Conservation (phyloP, 1,284 basidiomycete species). For the Apiotrichum sp. region DNA sequence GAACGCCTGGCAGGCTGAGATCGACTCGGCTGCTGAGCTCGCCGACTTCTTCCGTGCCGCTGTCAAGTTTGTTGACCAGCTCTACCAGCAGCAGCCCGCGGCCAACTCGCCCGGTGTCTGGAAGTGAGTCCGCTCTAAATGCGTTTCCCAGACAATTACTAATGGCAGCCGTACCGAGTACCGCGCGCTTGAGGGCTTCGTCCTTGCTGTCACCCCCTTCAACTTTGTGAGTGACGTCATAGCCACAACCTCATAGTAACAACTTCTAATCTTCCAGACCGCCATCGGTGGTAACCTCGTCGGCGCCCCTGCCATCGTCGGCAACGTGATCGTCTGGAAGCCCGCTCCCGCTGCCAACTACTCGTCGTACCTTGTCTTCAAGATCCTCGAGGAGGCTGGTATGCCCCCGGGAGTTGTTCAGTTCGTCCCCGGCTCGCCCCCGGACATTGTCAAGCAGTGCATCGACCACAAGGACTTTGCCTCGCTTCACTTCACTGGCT, state of each 20-base stretch:
- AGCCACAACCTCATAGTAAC: background rate
- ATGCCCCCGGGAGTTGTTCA: constrained; percentile 93
- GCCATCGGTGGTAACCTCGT: constrained; percentile 90
- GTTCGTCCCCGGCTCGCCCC: constrained; percentile 83
- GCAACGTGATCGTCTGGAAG: constrained; percentile 96
- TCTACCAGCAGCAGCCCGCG: constrained; percentile 83
- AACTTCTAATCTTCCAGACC: constrained; percentile 47
- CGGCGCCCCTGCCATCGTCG: constrained; percentile 81
- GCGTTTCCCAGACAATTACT: constrained; percentile 47
- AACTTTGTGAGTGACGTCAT: constrained; percentile 58
- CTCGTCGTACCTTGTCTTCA: constrained; percentile 87
- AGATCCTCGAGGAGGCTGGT: constrained; percentile 90
- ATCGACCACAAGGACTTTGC: constrained; percentile 77
- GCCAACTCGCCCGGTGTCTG: constrained; percentile 82
- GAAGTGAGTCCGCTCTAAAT: constrained; percentile 56
- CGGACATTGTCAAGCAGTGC: constrained; percentile 72
- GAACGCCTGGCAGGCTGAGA: constrained; percentile 99
- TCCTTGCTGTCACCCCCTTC: constrained; percentile 94
- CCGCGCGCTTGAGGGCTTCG: constrained; percentile 93
- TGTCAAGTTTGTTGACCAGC: constrained; percentile 92
- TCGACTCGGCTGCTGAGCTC: constrained; percentile 98
- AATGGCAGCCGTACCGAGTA: constrained; percentile 69
- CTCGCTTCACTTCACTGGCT: constrained; percentile 93
- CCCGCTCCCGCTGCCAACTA: constrained; percentile 92
- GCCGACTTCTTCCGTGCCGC: constrained; percentile 94